phyloP scores from a whole-genome alignment of 768 basidiomycete genomes.

The Melanogaster broomeanus region DNA sequence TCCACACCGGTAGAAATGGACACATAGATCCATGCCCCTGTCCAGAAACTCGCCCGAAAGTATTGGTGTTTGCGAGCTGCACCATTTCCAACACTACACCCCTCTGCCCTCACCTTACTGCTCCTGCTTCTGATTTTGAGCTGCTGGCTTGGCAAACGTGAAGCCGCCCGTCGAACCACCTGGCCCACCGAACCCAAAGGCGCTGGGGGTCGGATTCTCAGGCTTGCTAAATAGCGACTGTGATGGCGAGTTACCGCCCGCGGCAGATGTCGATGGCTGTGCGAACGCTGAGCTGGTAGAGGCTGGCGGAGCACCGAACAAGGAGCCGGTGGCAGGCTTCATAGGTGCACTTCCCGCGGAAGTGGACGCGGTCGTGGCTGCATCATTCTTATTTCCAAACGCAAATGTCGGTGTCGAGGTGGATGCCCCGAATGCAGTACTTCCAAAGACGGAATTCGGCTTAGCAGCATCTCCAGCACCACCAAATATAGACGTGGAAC shows the following conservation, averaged over 20 bases:
- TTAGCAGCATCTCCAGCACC: constrained; percentile 2
- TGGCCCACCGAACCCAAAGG: constrained; percentile 35
- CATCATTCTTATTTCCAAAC: constrained; percentile 20
- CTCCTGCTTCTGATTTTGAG: constrained; percentile 36
- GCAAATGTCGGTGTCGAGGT: constrained; percentile 10
- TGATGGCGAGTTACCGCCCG: constrained; percentile 4
- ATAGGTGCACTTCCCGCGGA: constrained; percentile 16
- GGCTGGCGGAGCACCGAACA: constrained; percentile 15
- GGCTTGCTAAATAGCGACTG: constrained; percentile 17
- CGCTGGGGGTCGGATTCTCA: constrained; percentile 21
- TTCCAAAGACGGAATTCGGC: constrained; percentile 3
- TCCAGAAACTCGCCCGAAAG: background rate
- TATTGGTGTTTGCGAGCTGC: too few relatives aligned
- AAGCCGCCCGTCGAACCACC: constrained; percentile 15
- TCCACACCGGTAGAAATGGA: background rate
- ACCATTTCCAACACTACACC: background rate
- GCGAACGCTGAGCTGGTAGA: constrained; percentile 7
- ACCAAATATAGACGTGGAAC: constrained; percentile 7
- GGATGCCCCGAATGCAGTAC: constrained; percentile 4
- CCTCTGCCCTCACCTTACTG: constrained; percentile 18
- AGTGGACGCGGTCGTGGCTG: background rate
- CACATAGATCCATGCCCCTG: background rate
- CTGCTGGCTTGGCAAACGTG: constrained; percentile 26
- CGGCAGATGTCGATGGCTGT: constrained; percentile 6
- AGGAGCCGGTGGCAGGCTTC: constrained; percentile 29